Conservation (phyloP, 192 early-diverging fungal genomes). For the Coemansia sp. region DNA sequence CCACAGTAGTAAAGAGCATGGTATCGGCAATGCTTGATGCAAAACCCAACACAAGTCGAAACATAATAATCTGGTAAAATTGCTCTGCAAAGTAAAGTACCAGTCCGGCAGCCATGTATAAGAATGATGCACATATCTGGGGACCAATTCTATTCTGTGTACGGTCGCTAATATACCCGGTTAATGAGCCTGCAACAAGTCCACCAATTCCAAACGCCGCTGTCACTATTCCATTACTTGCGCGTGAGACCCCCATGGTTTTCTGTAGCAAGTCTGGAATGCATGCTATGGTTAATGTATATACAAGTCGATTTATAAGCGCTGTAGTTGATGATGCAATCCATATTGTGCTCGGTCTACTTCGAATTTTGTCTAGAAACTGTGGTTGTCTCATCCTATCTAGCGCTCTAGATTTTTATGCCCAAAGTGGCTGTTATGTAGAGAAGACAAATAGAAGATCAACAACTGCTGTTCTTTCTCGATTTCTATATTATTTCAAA, state of each 20-base stretch:
- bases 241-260: slow-evolving; percentile 30
- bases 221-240: slow-evolving; percentile 44
- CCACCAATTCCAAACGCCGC: slow-evolving; percentile 50
- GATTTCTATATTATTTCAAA: neutral
- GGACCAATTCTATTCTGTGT: slow-evolving; percentile 34
- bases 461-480: neutral
- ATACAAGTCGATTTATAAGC: slow-evolving; percentile 45
- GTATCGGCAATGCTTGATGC: slow-evolving; percentile 49
- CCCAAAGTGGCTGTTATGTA: neutral
- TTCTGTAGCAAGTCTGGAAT: slow-evolving; percentile 44
- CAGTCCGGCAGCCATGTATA: slow-evolving; percentile 32
- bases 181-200: slow-evolving; percentile 23
- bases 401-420: neutral
- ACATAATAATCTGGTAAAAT: slow-evolving; percentile 42
- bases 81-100: slow-evolving; percentile 31
- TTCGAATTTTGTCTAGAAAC: slow-evolving; percentile 27
- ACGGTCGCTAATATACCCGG: slow-evolving; percentile 48
- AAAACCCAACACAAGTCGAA: slow-evolving; percentile 36
- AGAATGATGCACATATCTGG: slow-evolving; percentile 27
- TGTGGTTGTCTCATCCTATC: slow-evolving; percentile 21
- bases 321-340: slow-evolving; percentile 32
- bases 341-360: slow-evolving; percentile 45
- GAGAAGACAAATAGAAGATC: neutral
- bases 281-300: slow-evolving; percentile 48
- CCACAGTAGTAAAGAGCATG: slow-evolving; percentile 50